Evolutionary conservation across 148 eudicot genomes (phyloP), one percentile per base, ranked within the genome.

Genomic region (Nyssa sinensis): DNA sequence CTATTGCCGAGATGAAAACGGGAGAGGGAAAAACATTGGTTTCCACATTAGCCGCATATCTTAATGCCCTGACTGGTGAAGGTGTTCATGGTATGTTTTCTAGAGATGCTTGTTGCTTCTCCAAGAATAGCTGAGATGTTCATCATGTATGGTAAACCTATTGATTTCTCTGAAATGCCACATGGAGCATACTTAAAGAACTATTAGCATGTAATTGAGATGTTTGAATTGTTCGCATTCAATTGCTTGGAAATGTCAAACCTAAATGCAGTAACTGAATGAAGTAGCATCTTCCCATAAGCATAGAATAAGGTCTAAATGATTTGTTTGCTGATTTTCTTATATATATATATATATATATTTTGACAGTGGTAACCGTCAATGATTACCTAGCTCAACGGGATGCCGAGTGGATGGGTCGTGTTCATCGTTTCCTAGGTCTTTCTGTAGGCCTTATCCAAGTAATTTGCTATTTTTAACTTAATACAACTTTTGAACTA

Each of bases 351-450:
- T n/a, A n/a, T n/a, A n/a, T n/a, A n/a, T 49, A 32, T 72, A 68
- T 60, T 69, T 59, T 83, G 79, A 63, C 83, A 96, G 99, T 96
- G 86, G 99, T 96, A 37, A 96, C 98, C 2, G 98, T 96, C 41
- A 96, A 96, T 84, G 99, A 96, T 81, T 96, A 96, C 83, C 93
- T 96, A 77, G 99, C 99, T 79, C 87, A 88, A 78, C 89, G 99
- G 63, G 99, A 96, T 93, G 97, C 99, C 53, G 99, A 96, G 81
- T 96, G 98, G 99, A 96, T 96, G 99, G 99, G 99, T 51, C 91
- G 91, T 76, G 93, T 96, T 78, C 99, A 96, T 81, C 97, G 93
- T 69, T 96, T 90, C 77, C 88, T 96, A 77, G 99, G 99, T 73
- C 98, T 96, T 77, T 91, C 98, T 35, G 99, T 96, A 71, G 99